These are phyloP conservation scores for Rhodotorula sp. DNA, from an alignment of 1,284 basidiomycete species.

Conservation along the genomic window DNA sequence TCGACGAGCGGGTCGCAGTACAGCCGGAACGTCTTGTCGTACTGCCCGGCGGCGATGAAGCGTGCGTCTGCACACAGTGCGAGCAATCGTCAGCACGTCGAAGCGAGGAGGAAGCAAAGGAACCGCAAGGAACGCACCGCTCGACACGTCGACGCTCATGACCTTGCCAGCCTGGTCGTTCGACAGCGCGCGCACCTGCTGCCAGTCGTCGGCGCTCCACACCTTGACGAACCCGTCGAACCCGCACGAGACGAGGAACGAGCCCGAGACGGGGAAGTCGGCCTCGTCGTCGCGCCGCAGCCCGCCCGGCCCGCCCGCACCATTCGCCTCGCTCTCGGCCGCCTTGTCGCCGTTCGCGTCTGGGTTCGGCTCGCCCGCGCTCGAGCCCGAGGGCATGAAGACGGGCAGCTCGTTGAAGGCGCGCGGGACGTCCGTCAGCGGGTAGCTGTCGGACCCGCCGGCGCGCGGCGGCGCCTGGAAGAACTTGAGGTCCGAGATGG, in stretches of 20 bases:
- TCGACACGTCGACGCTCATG: slow-evolving; percentile 90
- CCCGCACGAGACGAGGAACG: slow-evolving; percentile 89
- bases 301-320: slow-evolving; percentile 22
- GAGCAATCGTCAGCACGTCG: background rate
- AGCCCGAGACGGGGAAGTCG: slow-evolving; percentile 60
- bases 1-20: slow-evolving; percentile 57
- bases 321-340: slow-evolving; percentile 46
- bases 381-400: slow-evolving; percentile 48
- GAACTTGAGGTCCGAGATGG: slow-evolving; percentile 92
- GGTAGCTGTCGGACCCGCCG: slow-evolving; percentile 40
- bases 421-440: slow-evolving; percentile 15
- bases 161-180: slow-evolving; percentile 90
- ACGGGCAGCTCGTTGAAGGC: slow-evolving; percentile 41
- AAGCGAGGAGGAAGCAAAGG: background rate
- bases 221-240: slow-evolving; percentile 95
- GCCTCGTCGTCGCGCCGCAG: slow-evolving; percentile 17
- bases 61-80: slow-evolving; percentile 63
- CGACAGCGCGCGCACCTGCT: slow-evolving; percentile 78
- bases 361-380: slow-evolving; percentile 21
- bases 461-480: slow-evolving; percentile 63
- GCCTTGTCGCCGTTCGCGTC: slow-evolving; percentile 9
- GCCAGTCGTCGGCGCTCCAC: slow-evolving; percentile 99
- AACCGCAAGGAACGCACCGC: slow-evolving; percentile 37
- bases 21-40: slow-evolving; percentile 89
- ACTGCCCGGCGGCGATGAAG: slow-evolving; percentile 84